Base-by-base conservation (phyloP, 1,284 basidiomycete species). In the Rhodotorula mucilaginosa region DNA sequence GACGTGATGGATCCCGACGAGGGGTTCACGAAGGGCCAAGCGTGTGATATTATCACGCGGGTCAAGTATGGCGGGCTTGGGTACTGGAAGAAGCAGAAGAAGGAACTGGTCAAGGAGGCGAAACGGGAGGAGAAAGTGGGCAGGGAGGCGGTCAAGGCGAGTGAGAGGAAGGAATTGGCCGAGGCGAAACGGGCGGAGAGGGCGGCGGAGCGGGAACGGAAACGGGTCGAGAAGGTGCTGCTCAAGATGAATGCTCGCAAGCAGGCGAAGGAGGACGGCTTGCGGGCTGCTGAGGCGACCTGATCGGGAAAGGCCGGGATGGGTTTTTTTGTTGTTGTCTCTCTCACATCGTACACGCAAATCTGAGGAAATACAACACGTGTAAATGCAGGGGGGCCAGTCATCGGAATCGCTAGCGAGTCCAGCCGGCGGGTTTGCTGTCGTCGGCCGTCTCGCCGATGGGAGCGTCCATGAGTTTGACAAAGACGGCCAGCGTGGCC, bases 11-110 rank as follows among this genome's bases (percentile, higher is more conserved):
- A 47, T 19, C n/a, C 58, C 16, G 62, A 47, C 60, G 79, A 78
- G 61, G 80, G 71, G 0, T 78, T 93, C 77, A 91, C 86, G 5
- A 92, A 90, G 80, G 91, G 92, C 1, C 85, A 90, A 73, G 90
- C 91, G 46, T 88, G 88, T 0, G 88, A 88, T 73, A 86, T 93
- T 56, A 89, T 93, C 71, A 88, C 88, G 31, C 86, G 90, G 16
- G 72, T 91, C 70, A 90, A 87, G 79, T 88, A 93, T 78, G 92
- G 91, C 31, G 89, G 89, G 49, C 83, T 86, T 82, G 90, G 52
- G 16, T 21, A n/a, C 23, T 66, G 67, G 61, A 70, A 52, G 58
- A 67, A 71, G 64, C 18, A 65, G 34, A 49, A 69, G n/a, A 57
- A 52, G 59, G 58, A 13, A 26, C 39, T 61, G 1, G 46, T 49